Conservation (phyloP, 2,329 filamentous ascomycete species). For the Phialocephala sp. region DNA sequence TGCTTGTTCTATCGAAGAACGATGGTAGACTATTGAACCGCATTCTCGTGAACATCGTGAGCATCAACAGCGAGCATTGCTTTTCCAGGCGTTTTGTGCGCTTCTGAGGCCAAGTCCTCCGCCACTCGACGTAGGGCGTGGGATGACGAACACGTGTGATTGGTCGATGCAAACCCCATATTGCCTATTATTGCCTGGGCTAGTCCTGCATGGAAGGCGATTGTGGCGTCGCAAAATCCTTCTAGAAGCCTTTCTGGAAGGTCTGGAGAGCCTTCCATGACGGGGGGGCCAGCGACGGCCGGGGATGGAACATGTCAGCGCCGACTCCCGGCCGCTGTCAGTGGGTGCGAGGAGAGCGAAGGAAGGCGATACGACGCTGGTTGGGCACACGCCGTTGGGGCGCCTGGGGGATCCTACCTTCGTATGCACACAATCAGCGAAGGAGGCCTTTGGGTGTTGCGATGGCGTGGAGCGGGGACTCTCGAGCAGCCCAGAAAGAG, state of each 20-base stretch:
- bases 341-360: too few species aligned
- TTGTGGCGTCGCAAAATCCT: constrained; percentile 13
- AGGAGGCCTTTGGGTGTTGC: not conserved
- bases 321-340: too few species aligned
- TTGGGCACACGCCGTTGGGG: not conserved
- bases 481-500: not conserved
- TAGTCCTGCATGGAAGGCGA: not conserved
- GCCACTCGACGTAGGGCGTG: constrained; percentile 1
- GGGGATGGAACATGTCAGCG: not conserved
- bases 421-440: not conserved
- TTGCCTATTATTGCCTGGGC: not conserved
- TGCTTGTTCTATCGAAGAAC: not conserved
- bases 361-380: not conserved
- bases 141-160: not conserved
- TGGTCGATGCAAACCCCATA: not conserved
- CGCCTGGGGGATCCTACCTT: not conserved
- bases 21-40: not conserved
- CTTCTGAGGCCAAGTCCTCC: not conserved
- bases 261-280: constrained; percentile 3
- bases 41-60: constrained; percentile 3
- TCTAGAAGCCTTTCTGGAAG: constrained; percentile 17
- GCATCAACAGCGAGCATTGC: not conserved
- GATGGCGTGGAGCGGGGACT: not conserved
- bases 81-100: constrained; percentile 9
- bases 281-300: not conserved